Conservation (phyloP, 2,329 filamentous ascomycete genomes). For the Ceratocystis smalleyi region DNA sequence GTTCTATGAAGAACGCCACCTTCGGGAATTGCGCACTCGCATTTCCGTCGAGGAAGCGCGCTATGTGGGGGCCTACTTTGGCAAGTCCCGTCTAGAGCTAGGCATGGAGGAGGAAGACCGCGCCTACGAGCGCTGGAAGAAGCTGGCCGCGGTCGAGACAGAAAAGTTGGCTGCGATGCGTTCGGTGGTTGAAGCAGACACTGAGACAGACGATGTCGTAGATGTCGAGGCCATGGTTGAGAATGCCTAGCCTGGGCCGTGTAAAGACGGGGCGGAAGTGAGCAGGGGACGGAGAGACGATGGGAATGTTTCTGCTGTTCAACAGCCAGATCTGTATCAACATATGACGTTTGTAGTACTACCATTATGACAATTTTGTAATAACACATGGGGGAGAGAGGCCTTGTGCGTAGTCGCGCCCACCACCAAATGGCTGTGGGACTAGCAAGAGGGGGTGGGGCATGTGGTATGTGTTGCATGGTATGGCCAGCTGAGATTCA, state of each 20-base stretch:
- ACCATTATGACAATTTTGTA: conserved; percentile 2
- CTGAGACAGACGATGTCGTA: background rate
- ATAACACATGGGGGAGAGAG: background rate
- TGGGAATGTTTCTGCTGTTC: background rate
- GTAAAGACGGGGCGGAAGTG: background rate
- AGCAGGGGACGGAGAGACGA: background rate
- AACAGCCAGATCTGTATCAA: conserved; percentile 4
- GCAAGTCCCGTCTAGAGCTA: conserved; percentile 56
- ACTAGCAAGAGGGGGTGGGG: too few species aligned
- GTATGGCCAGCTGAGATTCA: too few species aligned
- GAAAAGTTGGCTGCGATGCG: conserved; percentile 28
- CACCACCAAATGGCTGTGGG: too few species aligned
- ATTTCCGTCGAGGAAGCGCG: conserved; percentile 78
- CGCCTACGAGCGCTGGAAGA: conserved; percentile 71
- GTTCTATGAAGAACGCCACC: conserved; percentile 73
- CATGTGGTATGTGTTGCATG: too few species aligned
- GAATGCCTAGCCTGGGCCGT: background rate
- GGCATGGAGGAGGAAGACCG: conserved; percentile 70
- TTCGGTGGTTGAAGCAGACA: conserved; percentile 23
- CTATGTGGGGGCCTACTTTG: conserved; percentile 77
- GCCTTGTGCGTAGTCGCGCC: background rate
- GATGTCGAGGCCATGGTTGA: conserved; percentile 4
- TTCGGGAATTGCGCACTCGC: conserved; percentile 66
- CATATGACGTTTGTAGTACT: conserved; percentile 2
- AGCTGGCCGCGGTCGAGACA: conserved; percentile 47